phyloP scores from a whole-genome alignment of 495 filamentous ascomycete genomes.

The Aspergillus sclerotiicarbonarius region DNA sequence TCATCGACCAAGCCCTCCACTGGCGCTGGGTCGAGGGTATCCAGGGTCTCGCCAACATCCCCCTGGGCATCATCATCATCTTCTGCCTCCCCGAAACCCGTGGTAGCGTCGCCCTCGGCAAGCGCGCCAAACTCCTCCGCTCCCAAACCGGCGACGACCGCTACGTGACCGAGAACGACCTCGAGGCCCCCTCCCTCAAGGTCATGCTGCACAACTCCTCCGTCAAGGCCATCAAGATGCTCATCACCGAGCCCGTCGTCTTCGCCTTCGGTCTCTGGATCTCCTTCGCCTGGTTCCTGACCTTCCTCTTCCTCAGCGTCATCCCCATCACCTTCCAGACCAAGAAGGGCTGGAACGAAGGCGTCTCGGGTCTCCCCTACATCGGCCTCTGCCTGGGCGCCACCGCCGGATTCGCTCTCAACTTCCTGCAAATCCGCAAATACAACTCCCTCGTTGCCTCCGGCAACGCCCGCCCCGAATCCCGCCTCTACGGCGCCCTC shows the following conservation, averaged over 20 bases:
- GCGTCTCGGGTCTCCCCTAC: constrained; percentile 71
- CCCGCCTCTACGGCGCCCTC: constrained; percentile 61
- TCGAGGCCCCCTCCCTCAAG: constrained; percentile 37
- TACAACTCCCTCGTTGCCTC: constrained; percentile 60
- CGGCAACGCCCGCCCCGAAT: constrained; percentile 45
- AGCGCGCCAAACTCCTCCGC: constrained; percentile 56
- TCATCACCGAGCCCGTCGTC: constrained; percentile 72
- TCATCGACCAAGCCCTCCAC: constrained; percentile 61
- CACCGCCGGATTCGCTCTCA: constrained; percentile 57
- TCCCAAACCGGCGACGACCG: constrained; percentile 59
- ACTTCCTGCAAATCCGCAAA: constrained; percentile 58
- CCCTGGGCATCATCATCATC: constrained; percentile 51
- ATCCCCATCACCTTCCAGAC: constrained; percentile 69
- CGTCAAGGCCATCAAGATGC: constrained; percentile 62
- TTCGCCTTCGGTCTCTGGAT: constrained; percentile 73
- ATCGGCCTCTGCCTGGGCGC: constrained; percentile 66
- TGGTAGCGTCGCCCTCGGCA: constrained; percentile 54
- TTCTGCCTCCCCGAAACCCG: constrained; percentile 71
- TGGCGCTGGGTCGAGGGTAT: constrained; percentile 86
- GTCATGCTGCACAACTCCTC: constrained; percentile 40
- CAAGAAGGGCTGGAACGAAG: constrained; percentile 63
- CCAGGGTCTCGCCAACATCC: constrained; percentile 67
- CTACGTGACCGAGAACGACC: constrained; percentile 67
- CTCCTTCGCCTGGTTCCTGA: constrained; percentile 67
- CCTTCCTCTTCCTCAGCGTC: constrained; percentile 76